These are phyloP conservation scores for Starmerella powellii DNA, from an alignment of 805 yeast species.

Conservation along the genomic window DNA sequence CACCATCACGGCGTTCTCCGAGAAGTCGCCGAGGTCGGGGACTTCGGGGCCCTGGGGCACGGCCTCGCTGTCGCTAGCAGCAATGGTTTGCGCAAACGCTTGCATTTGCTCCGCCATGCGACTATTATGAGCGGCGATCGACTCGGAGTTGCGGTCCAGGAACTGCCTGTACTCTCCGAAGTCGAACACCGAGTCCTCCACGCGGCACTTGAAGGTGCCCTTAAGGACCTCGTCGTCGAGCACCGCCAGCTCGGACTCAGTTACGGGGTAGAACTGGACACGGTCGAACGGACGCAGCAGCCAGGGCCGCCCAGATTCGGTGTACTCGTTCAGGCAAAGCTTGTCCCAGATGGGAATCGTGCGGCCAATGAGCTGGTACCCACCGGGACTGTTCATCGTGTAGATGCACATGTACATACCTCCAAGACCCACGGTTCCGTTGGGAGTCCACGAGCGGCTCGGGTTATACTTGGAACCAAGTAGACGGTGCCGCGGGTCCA, in stretches of 20 bases:
- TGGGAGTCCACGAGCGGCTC: slow-evolving; percentile 88
- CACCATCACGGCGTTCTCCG: slow-evolving; percentile 70
- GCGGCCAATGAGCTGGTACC: slow-evolving; percentile 91
- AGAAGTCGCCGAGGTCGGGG: slow-evolving; percentile 42
- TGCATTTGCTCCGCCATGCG: slow-evolving; percentile 61
- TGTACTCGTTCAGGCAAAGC: slow-evolving; percentile 41
- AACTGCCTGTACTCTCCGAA: slow-evolving; percentile 66
- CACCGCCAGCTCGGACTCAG: slow-evolving; percentile 67
- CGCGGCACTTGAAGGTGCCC: slow-evolving; percentile 66
- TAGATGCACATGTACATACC: slow-evolving; percentile 98
- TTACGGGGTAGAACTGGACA: slow-evolving; percentile 84
- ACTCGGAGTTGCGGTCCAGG: slow-evolving; percentile 59
- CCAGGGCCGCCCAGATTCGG: slow-evolving; percentile 62
- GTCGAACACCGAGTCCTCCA: slow-evolving; percentile 69
- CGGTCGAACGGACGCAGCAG: slow-evolving; percentile 84
- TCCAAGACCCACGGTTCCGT: slow-evolving; percentile 96
- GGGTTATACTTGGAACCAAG: slow-evolving; percentile 94
- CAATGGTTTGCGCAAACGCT: slow-evolving; percentile 70
- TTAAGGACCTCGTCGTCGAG: slow-evolving; percentile 62
- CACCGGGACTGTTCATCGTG: slow-evolving; percentile 98
- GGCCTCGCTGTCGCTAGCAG: slow-evolving; percentile 33
- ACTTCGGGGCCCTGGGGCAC: slow-evolving; percentile 19
- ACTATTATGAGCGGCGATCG: slow-evolving; percentile 42
- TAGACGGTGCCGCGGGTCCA: slow-evolving; percentile 90
- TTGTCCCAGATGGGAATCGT: slow-evolving; percentile 98